Conservation (phyloP, 2,329 filamentous ascomycete species). For the Parafenestella ontariensis region DNA sequence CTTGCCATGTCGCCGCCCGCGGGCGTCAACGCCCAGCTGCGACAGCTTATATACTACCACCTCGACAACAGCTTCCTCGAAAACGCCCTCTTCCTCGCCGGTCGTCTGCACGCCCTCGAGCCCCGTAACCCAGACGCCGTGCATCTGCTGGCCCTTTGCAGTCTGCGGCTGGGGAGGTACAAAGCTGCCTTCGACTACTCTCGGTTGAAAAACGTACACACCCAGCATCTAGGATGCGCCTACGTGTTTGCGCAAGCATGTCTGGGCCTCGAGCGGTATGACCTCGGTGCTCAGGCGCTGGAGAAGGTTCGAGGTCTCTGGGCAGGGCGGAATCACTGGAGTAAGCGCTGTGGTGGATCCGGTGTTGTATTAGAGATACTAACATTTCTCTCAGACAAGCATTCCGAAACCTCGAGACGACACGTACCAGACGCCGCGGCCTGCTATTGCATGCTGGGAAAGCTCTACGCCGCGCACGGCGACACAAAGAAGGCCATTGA, state of each 20-base stretch:
- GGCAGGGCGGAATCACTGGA: conserved; percentile 77
- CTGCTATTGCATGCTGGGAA: conserved; percentile 83
- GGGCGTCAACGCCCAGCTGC: conserved; percentile 66
- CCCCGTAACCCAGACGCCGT: conserved; percentile 79
- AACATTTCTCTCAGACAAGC: conserved; percentile 60
- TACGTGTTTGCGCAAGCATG: conserved; percentile 94
- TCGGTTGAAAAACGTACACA: conserved; percentile 73
- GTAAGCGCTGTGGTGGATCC: conserved; percentile 58
- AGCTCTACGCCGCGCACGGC: conserved; percentile 81
- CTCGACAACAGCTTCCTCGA: conserved; percentile 89
- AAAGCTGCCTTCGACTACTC: conserved; percentile 86
- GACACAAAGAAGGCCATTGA: conserved; percentile 83
- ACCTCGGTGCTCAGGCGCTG: conserved; percentile 81
- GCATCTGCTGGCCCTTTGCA: conserved; percentile 84
- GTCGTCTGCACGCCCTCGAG: conserved; percentile 84
- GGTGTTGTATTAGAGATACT: conserved; percentile 4
- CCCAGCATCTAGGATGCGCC: conserved; percentile 81
- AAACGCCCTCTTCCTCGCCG: conserved; percentile 93
- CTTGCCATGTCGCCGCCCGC: conserved; percentile 63
- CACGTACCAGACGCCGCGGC: conserved; percentile 83
- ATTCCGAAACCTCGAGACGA: conserved; percentile 77
- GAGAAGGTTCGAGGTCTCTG: conserved; percentile 83
- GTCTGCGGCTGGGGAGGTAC: conserved; percentile 81
- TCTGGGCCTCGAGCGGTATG: conserved; percentile 76
- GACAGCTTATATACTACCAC: conserved; percentile 72